phyloP scores from a whole-genome alignment of 257 asterid genomes.

The Fraxinus pennsylvanica region DNA sequence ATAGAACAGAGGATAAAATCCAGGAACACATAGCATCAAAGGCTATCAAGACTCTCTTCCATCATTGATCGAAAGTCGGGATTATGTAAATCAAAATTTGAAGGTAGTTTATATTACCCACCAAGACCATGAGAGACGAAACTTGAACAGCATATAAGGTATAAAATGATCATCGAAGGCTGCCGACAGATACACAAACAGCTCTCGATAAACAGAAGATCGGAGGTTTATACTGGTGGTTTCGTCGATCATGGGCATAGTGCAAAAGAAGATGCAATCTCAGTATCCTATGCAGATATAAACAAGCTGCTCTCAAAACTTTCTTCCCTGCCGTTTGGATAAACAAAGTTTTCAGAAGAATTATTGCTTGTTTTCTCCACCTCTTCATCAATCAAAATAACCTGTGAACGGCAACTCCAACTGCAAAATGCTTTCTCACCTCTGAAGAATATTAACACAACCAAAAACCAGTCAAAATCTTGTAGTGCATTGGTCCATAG shows the following conservation, averaged over 20 bases:
- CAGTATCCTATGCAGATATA: slow-evolving; percentile 29
- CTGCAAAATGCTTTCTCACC: slow-evolving; percentile 97
- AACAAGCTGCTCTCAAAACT: slow-evolving; percentile 44
- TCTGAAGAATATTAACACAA: slow-evolving; percentile 44
- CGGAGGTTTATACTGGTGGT: slow-evolving; percentile 32
- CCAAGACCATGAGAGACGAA: slow-evolving; percentile 50
- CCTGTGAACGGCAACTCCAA: slow-evolving; percentile 62
- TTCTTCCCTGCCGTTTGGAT: slow-evolving; percentile 35
- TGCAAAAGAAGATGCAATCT: slow-evolving; percentile 14
- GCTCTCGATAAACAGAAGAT: slow-evolving; percentile 50
- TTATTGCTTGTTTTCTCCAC: slow-evolving; percentile 40
- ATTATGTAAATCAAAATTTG: slow-evolving; percentile 35
- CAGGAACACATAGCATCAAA: background rate
- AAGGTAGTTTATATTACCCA: slow-evolving; percentile 34
- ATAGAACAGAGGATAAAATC: background rate
- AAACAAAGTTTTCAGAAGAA: slow-evolving; percentile 34
- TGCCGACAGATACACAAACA: slow-evolving; percentile 43
- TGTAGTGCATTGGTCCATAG: background rate
- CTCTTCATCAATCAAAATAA: slow-evolving; percentile 72
- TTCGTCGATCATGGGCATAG: slow-evolving; percentile 51
- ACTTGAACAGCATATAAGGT: slow-evolving; percentile 35
- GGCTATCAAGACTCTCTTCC: slow-evolving; percentile 17
- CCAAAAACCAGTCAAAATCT: background rate
- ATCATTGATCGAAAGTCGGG: slow-evolving; percentile 18
- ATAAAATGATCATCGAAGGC: slow-evolving; percentile 50